A percentile compares a stretch with the other conserved stretches of the same genome.
phyloP scores from a whole-genome alignment of 2,329 filamentous ascomycete species.

The Sporothrix protearum region DNA sequence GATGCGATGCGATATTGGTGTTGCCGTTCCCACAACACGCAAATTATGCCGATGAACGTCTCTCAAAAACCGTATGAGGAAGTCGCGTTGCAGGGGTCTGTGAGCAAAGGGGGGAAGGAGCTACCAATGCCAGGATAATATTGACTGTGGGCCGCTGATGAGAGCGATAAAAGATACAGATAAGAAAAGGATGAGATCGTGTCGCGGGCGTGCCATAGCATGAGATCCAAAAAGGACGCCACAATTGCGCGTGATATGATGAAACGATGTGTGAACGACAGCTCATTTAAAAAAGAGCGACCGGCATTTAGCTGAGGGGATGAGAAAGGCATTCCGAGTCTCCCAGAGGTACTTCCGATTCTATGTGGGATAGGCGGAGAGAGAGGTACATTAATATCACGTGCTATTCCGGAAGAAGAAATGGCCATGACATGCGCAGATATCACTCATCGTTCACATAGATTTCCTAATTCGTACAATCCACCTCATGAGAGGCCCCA shows the following conservation, averaged over 20 bases:
- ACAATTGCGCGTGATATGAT: not conserved
- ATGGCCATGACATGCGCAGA: not conserved
- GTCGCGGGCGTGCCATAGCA: not conserved
- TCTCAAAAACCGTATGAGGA: constrained; percentile 4
- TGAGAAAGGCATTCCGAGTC: not conserved
- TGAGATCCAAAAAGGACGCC: not conserved
- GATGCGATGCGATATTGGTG: not conserved
- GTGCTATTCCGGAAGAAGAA: not conserved
- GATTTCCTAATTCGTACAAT: not conserved
- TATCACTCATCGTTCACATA: not conserved
- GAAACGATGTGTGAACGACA: constrained; percentile 13
- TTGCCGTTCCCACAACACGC: not conserved
- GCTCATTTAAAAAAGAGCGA: not conserved
- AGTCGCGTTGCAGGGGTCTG: constrained; percentile 2
- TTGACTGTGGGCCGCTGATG: not conserved
- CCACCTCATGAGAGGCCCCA: not conserved
- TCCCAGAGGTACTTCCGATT: not conserved
- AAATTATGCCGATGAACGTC: not conserved
- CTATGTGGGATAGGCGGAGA: not conserved
- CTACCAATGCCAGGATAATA: not conserved
- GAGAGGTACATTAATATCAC: not conserved
- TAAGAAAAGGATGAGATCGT: constrained; percentile 4
- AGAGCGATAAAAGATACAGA: not conserved
- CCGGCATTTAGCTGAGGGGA: constrained; percentile 3
- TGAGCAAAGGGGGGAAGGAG: not conserved